Conservation (phyloP, 2,329 filamentous ascomycete species). For the Geosmithia morbida region DNA sequence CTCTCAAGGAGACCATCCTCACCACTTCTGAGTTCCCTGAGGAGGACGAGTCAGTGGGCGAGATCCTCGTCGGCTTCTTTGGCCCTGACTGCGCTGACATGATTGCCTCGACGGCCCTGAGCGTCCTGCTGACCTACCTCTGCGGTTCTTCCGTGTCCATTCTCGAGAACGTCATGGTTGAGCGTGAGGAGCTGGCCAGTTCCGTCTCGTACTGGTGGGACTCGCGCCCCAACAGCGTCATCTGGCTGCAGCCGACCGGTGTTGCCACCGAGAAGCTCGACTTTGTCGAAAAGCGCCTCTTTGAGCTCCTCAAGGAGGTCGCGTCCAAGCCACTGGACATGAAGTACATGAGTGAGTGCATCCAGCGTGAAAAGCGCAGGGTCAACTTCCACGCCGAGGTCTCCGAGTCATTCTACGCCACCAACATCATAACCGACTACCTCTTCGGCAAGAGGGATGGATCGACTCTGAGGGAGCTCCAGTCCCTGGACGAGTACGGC, state of each 20-base stretch:
- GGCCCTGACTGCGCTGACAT: constrained; percentile 69
- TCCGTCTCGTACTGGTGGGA: constrained; percentile 71
- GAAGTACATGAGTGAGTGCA: constrained; percentile 78
- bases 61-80: constrained; percentile 75
- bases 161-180: constrained; percentile 82
- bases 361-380: constrained; percentile 66
- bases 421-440: constrained; percentile 81
- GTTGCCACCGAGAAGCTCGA: constrained; percentile 77
- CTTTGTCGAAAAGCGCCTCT: constrained; percentile 72
- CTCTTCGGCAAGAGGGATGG: constrained; percentile 81
- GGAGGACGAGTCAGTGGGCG: constrained; percentile 86
- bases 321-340: constrained; percentile 73
- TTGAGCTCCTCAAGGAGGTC: constrained; percentile 70
- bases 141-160: constrained; percentile 88
- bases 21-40: constrained; percentile 86
- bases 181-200: constrained; percentile 84
- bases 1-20: constrained; percentile 56
- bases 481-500: constrained; percentile 45
- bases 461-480: constrained; percentile 51
- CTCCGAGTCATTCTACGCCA: constrained; percentile 67
- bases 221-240: constrained; percentile 63
- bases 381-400: constrained; percentile 74
- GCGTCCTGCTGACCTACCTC: constrained; percentile 71
- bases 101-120: constrained; percentile 55
- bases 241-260: constrained; percentile 74